Conservation (phyloP, 1,284 basidiomycete species). For the Ustilago trichophora region DNA sequence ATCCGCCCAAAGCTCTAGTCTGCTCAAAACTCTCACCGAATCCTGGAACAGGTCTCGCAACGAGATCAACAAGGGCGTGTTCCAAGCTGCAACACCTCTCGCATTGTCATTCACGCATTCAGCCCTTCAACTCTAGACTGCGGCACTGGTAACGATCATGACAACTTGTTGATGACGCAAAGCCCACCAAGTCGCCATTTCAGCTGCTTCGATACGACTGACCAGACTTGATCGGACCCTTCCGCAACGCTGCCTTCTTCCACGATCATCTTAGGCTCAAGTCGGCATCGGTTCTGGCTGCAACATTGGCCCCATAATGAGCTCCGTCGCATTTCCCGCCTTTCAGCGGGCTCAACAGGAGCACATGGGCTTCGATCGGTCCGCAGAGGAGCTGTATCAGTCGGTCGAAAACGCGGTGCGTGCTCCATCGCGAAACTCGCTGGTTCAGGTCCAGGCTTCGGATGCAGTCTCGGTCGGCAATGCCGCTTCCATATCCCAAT, state of each 20-base stretch:
- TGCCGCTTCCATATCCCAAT: conserved; percentile 2
- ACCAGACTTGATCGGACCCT: too few species aligned
- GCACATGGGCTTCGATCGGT: conserved; percentile 26
- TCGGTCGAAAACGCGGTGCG: conserved; percentile 16
- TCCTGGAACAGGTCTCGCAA: too few species aligned
- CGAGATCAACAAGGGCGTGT: too few species aligned
- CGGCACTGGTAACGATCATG: conserved; percentile 10
- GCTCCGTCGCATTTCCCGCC: conserved; percentile 37
- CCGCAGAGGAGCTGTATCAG: conserved; percentile 34
- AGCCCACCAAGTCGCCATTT: too few species aligned
- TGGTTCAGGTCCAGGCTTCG: conserved; percentile 7
- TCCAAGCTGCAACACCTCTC: too few species aligned
- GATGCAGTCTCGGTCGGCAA: background rate
- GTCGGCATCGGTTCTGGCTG: too few species aligned
- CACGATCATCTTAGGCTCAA: too few species aligned
- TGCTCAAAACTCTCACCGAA: background rate
- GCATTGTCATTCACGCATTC: background rate
- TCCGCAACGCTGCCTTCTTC: too few species aligned
- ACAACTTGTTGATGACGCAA: too few species aligned
- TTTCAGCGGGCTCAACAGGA: conserved; percentile 40
- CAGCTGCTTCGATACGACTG: too few species aligned
- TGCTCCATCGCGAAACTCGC: conserved; percentile 5
- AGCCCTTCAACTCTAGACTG: too few species aligned
- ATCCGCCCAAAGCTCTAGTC: background rate
- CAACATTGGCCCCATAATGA: conserved; percentile 14